Conservation (phyloP, 1,284 basidiomycete species). For the Meira nashicola region DNA sequence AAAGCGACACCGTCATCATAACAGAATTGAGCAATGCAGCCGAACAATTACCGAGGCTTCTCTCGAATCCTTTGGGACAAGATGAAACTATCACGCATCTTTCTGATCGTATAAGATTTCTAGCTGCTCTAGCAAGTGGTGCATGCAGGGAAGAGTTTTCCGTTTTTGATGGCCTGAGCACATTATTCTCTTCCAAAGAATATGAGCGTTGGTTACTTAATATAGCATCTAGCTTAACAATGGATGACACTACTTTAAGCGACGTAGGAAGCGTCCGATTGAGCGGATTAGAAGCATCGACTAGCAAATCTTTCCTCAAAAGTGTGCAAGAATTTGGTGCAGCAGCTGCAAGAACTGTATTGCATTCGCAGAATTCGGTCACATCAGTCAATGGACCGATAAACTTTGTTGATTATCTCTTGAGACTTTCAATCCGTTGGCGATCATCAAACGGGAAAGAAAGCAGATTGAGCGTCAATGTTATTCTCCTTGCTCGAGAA, state of each 20-base stretch:
- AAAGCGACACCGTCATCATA: no score
- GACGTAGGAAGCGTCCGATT: not conserved
- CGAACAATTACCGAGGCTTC: not conserved
- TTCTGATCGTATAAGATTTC: not conserved
- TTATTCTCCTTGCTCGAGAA: no score
- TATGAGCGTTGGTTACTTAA: no score
- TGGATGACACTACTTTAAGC: no score
- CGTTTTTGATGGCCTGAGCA: no score
- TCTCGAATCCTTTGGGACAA: not conserved
- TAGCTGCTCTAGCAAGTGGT: conserved; percentile 1
- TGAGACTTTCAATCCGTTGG: not conserved
- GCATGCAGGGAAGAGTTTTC: not conserved
- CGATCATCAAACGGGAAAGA: not conserved
- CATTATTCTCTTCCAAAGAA: no score
- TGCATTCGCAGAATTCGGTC: not conserved
- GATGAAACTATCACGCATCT: not conserved
- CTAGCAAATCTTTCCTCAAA: not conserved
- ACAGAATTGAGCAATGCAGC: no score
- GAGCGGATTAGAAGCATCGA: not conserved
- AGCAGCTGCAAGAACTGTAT: not conserved
- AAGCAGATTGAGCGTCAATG: conserved; percentile 6
- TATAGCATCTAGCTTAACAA: no score
- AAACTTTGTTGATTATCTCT: no score
- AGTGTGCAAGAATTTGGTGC: not conserved
- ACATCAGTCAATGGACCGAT: no score